Evolutionary conservation across 2,329 filamentous ascomycete genomes (phyloP).

Genomic region (Parastagonospora avenae): DNA sequence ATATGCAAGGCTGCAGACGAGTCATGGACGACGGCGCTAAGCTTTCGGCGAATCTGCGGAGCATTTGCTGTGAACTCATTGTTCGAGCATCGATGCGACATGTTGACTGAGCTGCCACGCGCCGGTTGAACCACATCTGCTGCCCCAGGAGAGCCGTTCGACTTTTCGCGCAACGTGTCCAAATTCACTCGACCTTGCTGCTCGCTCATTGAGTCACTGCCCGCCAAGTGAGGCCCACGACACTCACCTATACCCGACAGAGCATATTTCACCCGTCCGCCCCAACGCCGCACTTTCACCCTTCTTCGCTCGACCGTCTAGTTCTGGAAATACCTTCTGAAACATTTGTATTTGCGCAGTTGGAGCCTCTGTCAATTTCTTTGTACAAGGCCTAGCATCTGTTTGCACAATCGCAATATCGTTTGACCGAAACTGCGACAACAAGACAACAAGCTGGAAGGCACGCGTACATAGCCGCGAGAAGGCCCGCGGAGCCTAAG

Average conservation of each 20-base stretch:
- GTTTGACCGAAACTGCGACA: constrained; percentile 1
- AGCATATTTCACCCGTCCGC: neutral
- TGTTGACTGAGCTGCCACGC: neutral
- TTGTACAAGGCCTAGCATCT: neutral
- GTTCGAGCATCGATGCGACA: constrained; percentile 14
- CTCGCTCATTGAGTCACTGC: neutral
- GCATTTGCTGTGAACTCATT: constrained; percentile 14
- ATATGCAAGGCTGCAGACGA: too few relatives aligned
- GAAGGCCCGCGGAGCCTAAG: neutral
- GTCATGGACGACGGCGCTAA: neutral
- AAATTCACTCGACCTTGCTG: neutral
- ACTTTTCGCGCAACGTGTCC: neutral
- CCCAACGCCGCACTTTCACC: neutral
- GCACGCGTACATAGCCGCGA: neutral
- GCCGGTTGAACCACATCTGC: neutral
- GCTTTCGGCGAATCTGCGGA: neutral
- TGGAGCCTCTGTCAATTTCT: neutral
- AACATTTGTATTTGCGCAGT: neutral
- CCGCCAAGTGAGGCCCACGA: neutral
- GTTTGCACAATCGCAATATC: neutral
- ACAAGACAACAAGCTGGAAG: constrained; percentile 1
- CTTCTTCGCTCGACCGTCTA: neutral
- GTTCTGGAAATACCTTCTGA: neutral
- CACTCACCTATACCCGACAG: neutral
- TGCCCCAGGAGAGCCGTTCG: neutral